phyloP scores from a whole-genome alignment of 2,329 filamentous ascomycete species.

The Aspergillus felis region DNA sequence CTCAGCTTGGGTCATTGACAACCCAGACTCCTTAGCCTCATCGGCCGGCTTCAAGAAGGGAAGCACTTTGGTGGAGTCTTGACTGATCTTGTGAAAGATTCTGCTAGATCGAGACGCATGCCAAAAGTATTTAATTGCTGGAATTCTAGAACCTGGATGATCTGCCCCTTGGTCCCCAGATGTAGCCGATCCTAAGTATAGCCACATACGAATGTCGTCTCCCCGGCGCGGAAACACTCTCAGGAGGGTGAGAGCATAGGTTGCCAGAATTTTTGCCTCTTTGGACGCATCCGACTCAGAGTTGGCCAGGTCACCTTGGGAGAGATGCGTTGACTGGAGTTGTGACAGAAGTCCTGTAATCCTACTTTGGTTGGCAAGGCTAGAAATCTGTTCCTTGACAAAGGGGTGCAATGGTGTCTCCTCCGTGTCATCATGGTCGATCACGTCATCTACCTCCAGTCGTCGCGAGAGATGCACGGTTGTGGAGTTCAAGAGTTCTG shows the following conservation, averaged over 20 bases:
- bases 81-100: slow-evolving; percentile 55
- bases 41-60: slow-evolving; percentile 50
- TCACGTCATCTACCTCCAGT: slow-evolving; percentile 42
- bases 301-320: slow-evolving; percentile 19
- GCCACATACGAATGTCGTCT: slow-evolving; percentile 91
- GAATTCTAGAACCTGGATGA: slow-evolving; percentile 42
- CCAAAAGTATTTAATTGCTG: slow-evolving; percentile 84
- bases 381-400: slow-evolving; percentile 62
- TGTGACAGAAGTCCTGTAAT: slow-evolving; percentile 61
- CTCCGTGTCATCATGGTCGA: slow-evolving; percentile 26
- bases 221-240: slow-evolving; percentile 76
- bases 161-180: slow-evolving; percentile 32
- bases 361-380: slow-evolving; percentile 70
- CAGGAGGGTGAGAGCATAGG: slow-evolving; percentile 80
- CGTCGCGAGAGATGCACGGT: slow-evolving; percentile 51
- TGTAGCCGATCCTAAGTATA: slow-evolving; percentile 70
- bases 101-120: slow-evolving; percentile 56
- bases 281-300: slow-evolving; percentile 41
- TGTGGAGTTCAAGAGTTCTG: slow-evolving; percentile 53
- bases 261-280: slow-evolving; percentile 71
- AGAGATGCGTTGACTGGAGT: slow-evolving; percentile 26
- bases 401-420: slow-evolving; percentile 46
- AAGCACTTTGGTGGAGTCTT: slow-evolving; percentile 57
- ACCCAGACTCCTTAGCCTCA: slow-evolving; percentile 35
- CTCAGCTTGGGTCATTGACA: slow-evolving; percentile 30